Evolutionary conservation across 352 stramenopile species (phyloP).

Genomic region (Pythium phragmitis): DNA sequence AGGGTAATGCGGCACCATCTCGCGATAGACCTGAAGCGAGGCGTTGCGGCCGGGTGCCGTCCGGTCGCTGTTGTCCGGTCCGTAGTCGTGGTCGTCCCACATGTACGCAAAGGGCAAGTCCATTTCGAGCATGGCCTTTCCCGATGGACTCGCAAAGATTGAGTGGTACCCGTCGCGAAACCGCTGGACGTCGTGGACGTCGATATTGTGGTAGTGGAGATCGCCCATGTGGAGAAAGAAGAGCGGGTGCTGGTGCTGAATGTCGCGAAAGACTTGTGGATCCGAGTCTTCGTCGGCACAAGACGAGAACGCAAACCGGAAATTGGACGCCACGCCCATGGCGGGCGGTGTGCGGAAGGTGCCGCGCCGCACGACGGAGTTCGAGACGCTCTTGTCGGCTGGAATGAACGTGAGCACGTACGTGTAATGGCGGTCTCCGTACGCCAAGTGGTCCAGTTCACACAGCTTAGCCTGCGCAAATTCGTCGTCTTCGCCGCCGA

Average conservation of each 20-base stretch:
- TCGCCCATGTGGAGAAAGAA: slow-evolving; percentile 90
- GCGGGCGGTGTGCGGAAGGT: slow-evolving; percentile 47
- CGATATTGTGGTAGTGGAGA: slow-evolving; percentile 86
- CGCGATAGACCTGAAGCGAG: slow-evolving; percentile 74
- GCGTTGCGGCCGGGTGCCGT: slow-evolving; percentile 67
- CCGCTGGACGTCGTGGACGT: slow-evolving; percentile 50
- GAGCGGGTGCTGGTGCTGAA: slow-evolving; percentile 59
- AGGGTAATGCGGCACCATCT: slow-evolving; percentile 81
- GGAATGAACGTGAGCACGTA: slow-evolving; percentile 56
- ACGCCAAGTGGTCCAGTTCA: slow-evolving; percentile 43
- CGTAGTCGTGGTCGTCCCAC: slow-evolving; percentile 91
- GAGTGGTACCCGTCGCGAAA: slow-evolving; percentile 71
- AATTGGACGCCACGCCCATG: slow-evolving; percentile 53
- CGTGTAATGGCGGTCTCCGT: slow-evolving; percentile 48
- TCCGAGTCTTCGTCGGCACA: slow-evolving; percentile 83
- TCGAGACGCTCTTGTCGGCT: slow-evolving; percentile 25
- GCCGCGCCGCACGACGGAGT: slow-evolving; percentile 35
- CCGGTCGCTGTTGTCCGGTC: slow-evolving; percentile 86
- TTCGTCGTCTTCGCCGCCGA: slow-evolving; percentile 28
- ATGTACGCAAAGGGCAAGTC: slow-evolving; percentile 87
- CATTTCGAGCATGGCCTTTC: slow-evolving; percentile 77
- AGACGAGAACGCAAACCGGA: slow-evolving; percentile 76
- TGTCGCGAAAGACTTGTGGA: slow-evolving; percentile 51
- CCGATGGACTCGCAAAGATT: slow-evolving; percentile 69
- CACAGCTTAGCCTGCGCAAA: slow-evolving; percentile 48